Evolutionary conservation across 2,329 filamentous ascomycete species (phyloP), one percentile per base, ranked within the genome.

Genomic region (Thermomyces lanuginosus): DNA sequence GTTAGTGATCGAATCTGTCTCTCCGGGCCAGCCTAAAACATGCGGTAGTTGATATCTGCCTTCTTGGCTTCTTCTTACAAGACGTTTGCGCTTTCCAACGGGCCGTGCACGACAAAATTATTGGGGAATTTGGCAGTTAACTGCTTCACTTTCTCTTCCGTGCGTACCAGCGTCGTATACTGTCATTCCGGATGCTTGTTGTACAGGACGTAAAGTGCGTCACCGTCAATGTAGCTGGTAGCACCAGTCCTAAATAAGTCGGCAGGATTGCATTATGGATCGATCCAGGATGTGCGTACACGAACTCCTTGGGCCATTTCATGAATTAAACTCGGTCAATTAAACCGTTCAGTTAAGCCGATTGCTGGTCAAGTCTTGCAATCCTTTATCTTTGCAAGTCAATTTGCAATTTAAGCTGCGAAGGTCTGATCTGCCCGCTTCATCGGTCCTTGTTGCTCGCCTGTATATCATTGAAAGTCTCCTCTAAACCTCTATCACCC

Each of bases 171-270:
- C 9, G 55, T 53, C 14, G 53, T 51, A 33, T 58, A 55, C 8
- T 51, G 43, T 34, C 57, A 58, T 8, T 61, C 53, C 1, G 61
- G 60, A 31, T 62, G 49, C 9, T 44, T 43, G 2, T 43, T 31
- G 22, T 46, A 36, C 4, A 69, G 44, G 18, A 45, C 46, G 17
- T 52, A 44, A 5, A 69, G 49, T 10, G 57, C 49, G 26, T 66
- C 56, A 7, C 66, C 65, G 20, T 63, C 65, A 19, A 69, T 56
- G 36, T 63, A 69, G 32, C 66, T 64, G 25, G 60, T 48, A 9
- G 52, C 60, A 18, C 60, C 60, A 5, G 58, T 64, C 10, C 62
- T 65, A 16, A 9, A 12, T 15, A 22, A 8, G 14, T 18, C n/a
- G n/a, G n/a, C n/a, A n/a, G n/a, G n/a, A n/a, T n/a, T n/a, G n/a